Percentiles rank a stretch among this genome's conserved stretches.
These are phyloP conservation scores for Beauveria scarabaeidicola DNA, from an alignment of 2,329 filamentous ascomycete species.

Conservation along the genomic window DNA sequence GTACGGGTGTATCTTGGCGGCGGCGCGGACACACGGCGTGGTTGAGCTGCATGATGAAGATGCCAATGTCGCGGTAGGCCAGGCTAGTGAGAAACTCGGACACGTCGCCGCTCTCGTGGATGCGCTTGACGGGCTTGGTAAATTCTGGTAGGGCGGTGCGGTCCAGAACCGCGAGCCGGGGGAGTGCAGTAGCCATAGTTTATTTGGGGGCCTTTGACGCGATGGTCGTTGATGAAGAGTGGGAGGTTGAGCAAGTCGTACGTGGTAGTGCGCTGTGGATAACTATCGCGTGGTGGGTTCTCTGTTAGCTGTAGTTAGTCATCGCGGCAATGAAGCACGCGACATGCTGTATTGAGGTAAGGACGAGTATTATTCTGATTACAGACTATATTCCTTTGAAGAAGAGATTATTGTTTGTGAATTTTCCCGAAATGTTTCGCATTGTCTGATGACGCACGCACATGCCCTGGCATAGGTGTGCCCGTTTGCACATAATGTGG, in stretches of 20 bases:
- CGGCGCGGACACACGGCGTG: slow-evolving; percentile 68
- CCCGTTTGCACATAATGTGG: neutral
- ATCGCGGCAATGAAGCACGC: neutral
- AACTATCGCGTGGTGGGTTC: neutral
- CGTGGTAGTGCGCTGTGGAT: neutral
- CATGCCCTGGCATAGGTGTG: neutral
- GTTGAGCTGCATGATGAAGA: slow-evolving; percentile 86
- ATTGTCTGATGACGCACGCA: neutral
- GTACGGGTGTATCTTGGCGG: slow-evolving; percentile 27
- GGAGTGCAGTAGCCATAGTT: slow-evolving; percentile 10
- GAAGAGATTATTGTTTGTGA: neutral
- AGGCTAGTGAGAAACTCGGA: slow-evolving; percentile 67
- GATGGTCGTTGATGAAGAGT: neutral
- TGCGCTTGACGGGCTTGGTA: slow-evolving; percentile 63
- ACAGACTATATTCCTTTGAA: neutral
- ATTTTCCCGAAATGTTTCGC: neutral
- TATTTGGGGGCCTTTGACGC: neutral
- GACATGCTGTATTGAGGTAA: neutral
- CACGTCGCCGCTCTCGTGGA: slow-evolving; percentile 79
- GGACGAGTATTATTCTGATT: neutral
- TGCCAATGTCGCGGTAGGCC: slow-evolving; percentile 80
- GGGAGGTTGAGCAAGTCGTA: neutral
- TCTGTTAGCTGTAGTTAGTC: neutral
- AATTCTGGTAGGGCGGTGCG: slow-evolving; percentile 44
- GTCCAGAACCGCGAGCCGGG: slow-evolving; percentile 41